Evolutionary conservation across 2,329 filamentous ascomycete genomes (phyloP).

Genomic region (Cylindrodendrum hubeiense): DNA sequence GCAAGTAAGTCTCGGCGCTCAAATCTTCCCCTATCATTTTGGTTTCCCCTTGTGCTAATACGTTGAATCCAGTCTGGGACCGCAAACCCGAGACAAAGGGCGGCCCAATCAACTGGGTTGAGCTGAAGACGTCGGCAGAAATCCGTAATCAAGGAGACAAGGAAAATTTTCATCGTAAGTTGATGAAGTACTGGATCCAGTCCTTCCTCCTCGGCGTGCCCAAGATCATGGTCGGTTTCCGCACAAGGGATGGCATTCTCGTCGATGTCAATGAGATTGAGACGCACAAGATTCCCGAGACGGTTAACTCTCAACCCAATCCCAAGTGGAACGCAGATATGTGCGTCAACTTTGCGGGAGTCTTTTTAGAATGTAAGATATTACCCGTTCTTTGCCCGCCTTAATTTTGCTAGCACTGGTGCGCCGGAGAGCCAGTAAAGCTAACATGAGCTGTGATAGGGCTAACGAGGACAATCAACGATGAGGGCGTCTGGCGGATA

Average conservation of each 20-base stretch:
- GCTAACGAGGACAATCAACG: slow-evolving; percentile 71
- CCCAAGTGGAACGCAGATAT: slow-evolving; percentile 90
- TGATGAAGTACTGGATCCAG: slow-evolving; percentile 97
- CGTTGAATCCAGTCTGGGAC: slow-evolving; percentile 76
- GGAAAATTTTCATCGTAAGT: slow-evolving; percentile 85
- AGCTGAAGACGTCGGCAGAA: slow-evolving; percentile 90
- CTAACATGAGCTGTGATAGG: slow-evolving; percentile 58
- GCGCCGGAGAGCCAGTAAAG: neutral
- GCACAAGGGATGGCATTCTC: slow-evolving; percentile 79
- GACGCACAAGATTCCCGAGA: slow-evolving; percentile 82
- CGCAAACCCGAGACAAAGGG: slow-evolving; percentile 76
- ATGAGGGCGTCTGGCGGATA: slow-evolving; percentile 86
- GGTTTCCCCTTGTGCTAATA: slow-evolving; percentile 4
- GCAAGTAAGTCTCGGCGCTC: slow-evolving; percentile 68
- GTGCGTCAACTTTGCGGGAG: slow-evolving; percentile 90
- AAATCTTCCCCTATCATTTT: neutral
- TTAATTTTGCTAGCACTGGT: neutral
- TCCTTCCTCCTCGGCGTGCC: slow-evolving; percentile 94
- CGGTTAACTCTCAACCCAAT: slow-evolving; percentile 75
- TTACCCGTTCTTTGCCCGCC: neutral
- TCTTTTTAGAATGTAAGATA: slow-evolving; percentile 80
- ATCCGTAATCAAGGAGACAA: slow-evolving; percentile 76
- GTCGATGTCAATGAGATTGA: slow-evolving; percentile 81
- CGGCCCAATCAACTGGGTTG: slow-evolving; percentile 88
- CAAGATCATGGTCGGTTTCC: slow-evolving; percentile 91